phyloP scores from a whole-genome alignment of 2,329 filamentous ascomycete genomes.

The Colletotrichum noveboracense region DNA sequence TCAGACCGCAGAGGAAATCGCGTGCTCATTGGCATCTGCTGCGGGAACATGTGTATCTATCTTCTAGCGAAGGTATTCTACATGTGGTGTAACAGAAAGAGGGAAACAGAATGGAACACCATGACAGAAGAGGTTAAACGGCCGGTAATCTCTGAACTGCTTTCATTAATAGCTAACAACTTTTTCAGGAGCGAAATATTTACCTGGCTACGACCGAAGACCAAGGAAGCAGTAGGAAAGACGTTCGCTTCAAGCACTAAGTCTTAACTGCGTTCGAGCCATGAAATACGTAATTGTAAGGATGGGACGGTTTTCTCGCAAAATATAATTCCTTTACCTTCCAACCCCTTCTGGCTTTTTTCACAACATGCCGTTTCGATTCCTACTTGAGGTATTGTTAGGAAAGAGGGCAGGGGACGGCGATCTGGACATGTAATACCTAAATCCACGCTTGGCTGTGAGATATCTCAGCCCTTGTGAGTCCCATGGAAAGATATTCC shows the following conservation, averaged over 20 bases:
- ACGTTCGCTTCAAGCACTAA: constrained; percentile 18
- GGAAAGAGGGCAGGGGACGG: neutral
- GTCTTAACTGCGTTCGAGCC: neutral
- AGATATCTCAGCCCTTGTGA: fast-evolving
- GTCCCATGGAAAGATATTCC: neutral
- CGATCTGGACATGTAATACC: neutral
- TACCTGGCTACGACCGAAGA: constrained; percentile 21
- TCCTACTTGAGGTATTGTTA: neutral
- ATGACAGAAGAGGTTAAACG: constrained; percentile 44
- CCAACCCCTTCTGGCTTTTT: too few relatives aligned
- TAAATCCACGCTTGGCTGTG: neutral
- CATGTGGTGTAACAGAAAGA: constrained; percentile 49
- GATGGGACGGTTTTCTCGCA: fast-evolving
- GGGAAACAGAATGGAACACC: constrained; percentile 51
- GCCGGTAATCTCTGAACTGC: neutral
- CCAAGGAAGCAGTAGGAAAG: constrained; percentile 18
- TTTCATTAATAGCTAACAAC: neutral
- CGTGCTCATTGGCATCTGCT: constrained; percentile 26
- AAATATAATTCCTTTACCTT: neutral
- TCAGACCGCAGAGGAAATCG: constrained; percentile 19
- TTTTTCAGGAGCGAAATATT: neutral
- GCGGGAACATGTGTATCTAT: constrained; percentile 37
- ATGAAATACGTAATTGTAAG: neutral
- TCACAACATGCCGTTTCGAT: neutral
- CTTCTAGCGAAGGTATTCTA: constrained; percentile 59